These are phyloP conservation scores for Physcomitrium patens DNA, from an alignment of 225 moss, liverwort and hornwort species.

Conservation along the genomic window DNA sequence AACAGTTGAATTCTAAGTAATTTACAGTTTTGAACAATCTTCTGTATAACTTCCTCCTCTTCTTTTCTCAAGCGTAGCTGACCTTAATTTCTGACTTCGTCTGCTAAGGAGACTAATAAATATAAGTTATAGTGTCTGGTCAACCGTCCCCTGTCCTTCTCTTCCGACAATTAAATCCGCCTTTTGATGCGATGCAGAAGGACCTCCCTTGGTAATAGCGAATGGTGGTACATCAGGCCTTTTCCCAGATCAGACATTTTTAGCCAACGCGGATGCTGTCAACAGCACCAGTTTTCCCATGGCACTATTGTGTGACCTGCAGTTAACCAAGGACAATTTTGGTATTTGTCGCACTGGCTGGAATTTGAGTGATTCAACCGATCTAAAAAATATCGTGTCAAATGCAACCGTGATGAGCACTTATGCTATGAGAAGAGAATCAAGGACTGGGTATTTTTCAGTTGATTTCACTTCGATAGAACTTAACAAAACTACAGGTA, in stretches of 20 bases:
- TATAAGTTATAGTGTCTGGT: neutral
- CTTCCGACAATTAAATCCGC: neutral
- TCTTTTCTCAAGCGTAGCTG: neutral
- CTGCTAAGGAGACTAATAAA: neutral
- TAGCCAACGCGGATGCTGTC: constrained; percentile 53
- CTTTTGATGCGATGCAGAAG: constrained; percentile 45
- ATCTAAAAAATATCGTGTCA: constrained; percentile 28
- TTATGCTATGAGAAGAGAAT: constrained; percentile 49
- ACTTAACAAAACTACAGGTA: constrained; percentile 47
- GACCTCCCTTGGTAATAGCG: constrained; percentile 61
- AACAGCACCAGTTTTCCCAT: constrained; percentile 50
- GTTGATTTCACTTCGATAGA: constrained; percentile 49
- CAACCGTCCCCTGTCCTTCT: neutral
- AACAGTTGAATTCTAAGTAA: neutral
- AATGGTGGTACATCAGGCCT: constrained; percentile 92
- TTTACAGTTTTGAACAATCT: neutral
- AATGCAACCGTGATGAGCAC: constrained; percentile 46
- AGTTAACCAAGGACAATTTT: constrained; percentile 60
- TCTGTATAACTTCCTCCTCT: neutral
- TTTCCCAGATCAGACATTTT: constrained; percentile 63
- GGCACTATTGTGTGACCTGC: constrained; percentile 77
- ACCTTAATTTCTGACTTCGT: too few relatives aligned
- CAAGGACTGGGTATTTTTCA: constrained; percentile 54
- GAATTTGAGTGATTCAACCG: constrained; percentile 49
- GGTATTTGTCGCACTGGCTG: constrained; percentile 87